phyloP scores from a whole-genome alignment of 2,329 filamentous ascomycete species.

The Biscogniauxia marginata region DNA sequence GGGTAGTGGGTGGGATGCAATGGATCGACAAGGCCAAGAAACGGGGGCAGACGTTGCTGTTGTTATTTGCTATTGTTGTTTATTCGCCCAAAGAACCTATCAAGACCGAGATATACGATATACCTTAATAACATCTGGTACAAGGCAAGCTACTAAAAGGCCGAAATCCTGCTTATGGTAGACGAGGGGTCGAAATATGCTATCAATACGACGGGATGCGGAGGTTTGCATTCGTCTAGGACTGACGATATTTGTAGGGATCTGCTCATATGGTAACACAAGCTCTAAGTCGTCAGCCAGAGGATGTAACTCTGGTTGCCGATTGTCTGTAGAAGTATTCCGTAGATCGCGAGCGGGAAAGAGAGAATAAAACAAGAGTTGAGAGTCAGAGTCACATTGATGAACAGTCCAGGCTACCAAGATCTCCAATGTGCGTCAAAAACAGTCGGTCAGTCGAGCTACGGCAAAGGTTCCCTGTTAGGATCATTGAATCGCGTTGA shows the following conservation, averaged over 20 bases:
- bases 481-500: too few species aligned
- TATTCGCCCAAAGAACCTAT: background rate
- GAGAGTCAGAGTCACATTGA: background rate
- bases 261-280: background rate
- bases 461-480: background rate
- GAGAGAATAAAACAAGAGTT: background rate
- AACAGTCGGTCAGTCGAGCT: background rate
- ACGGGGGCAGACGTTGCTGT: background rate
- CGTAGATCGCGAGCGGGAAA: background rate
- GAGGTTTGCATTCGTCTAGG: background rate
- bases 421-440: background rate
- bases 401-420: too few species aligned
- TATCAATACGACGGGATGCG: background rate
- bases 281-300: background rate
- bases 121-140: background rate
- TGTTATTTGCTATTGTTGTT: background rate
- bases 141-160: background rate
- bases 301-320: too few species aligned
- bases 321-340: too few species aligned
- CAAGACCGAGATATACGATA: background rate
- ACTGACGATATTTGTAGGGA: background rate
- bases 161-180: background rate
- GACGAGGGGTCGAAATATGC: background rate
- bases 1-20: background rate
- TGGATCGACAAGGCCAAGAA: background rate